Conservation (phyloP, 495 filamentous ascomycete species). For the Aspergillus ostianus region DNA sequence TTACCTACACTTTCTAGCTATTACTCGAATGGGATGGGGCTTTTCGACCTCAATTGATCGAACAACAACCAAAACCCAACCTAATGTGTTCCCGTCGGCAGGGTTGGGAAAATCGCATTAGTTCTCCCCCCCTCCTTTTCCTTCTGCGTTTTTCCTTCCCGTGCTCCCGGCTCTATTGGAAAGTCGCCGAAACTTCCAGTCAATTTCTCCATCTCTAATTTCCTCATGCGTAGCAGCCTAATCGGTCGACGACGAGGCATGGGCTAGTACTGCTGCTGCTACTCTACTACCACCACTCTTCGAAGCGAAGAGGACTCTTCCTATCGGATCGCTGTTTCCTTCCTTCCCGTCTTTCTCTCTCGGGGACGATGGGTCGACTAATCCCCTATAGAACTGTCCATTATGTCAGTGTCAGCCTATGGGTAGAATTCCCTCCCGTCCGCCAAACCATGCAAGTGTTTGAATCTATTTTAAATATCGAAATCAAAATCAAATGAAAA, state of each 20-base stretch:
- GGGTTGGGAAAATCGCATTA: too few species aligned
- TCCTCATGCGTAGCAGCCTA: constrained; percentile 23
- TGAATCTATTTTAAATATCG: too few species aligned
- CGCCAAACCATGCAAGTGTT: too few species aligned
- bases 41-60: not conserved
- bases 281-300: too few species aligned
- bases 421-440: not conserved
- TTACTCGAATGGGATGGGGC: not conserved
- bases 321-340: too few species aligned
- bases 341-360: too few species aligned
- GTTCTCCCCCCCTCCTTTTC: too few species aligned
- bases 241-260: constrained; percentile 22
- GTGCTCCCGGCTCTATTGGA: not conserved
- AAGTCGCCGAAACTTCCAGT: not conserved
- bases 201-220: not conserved
- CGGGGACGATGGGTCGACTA: too few species aligned
- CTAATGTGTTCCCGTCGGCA: too few species aligned
- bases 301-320: too few species aligned
- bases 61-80: too few species aligned
- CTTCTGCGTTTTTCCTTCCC: not conserved
- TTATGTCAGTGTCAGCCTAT: not conserved
- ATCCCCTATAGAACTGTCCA: not conserved
- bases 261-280: constrained; percentile 8
- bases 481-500: too few species aligned
- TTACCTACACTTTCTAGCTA: not conserved